Base-by-base conservation (phyloP, 2,329 filamentous ascomycete genomes). In the Arthrobotrys musiformis region DNA sequence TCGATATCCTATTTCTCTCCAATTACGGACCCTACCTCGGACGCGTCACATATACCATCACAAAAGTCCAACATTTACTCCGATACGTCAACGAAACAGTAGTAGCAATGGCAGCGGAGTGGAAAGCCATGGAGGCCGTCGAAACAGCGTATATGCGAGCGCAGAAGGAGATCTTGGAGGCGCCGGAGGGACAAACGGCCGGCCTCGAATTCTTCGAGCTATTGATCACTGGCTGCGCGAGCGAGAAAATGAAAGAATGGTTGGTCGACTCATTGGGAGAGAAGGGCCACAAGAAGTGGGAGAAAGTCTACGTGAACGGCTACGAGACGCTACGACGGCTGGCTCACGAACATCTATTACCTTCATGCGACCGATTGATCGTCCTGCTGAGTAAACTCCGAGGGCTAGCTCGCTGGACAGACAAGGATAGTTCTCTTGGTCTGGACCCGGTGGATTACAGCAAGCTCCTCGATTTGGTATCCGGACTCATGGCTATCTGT, bases 221-320 rank as follows among this genome's bases (percentile, higher is more conserved):
- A n/a, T 77, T 81, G 22, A 79, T 81, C n/a, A 81, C 80, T 4
- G 80, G 79, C 13, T 79, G 79, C 9, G 79, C 80, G n/a, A 80
- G 79, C 44, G 73, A 68, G 8, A 88, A 89, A 19, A 86, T 98
- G 66, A 90, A 90, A 74, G 93, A 97, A 82, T 99, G 96, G 91
- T 86, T 99, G 0, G 89, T 94, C 3, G 93, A 97, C 81, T 91
- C 92, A 79, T 85, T 97, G 30, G 89, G 90, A 6, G 93, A 96
- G 82, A 86, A 92, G 91, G 93, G 93, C 0, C 92, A 97, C 81
- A 97, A 97, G 84, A 88, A 95, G 58, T 99, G 95, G 95, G 94
- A 98, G 79, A 96, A 94, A 81, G 91, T 92, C 4, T 91, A 96
- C 1, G 87, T 89, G 1, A 89, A 89, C 2, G 93, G 93, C 0